phyloP scores from a whole-genome alignment of 768 basidiomycete species.

The Amanita pseudoporphyria region DNA sequence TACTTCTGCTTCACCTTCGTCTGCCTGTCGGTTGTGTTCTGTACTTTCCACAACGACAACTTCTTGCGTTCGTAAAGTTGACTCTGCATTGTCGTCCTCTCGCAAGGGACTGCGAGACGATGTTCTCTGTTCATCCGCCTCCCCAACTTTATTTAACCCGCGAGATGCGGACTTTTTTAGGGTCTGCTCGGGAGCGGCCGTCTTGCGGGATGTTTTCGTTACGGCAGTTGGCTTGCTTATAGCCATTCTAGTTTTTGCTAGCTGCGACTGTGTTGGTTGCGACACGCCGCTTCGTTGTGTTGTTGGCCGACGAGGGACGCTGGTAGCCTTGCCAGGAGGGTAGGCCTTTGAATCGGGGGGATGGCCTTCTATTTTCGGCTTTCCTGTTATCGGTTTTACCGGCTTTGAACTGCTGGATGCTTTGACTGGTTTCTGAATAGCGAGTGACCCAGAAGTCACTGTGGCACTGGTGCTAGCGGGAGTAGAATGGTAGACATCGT shows the following conservation, averaged over 20 bases:
- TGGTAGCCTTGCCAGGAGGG: background rate
- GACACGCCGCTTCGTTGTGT: conserved; percentile 12
- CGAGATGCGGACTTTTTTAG: background rate
- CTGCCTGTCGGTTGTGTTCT: background rate
- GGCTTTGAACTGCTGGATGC: background rate
- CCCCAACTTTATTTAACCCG: background rate
- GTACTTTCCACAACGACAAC: background rate
- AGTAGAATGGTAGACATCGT: background rate
- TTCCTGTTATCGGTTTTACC: background rate
- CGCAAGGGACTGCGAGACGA: background rate
- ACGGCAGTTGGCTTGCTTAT: background rate
- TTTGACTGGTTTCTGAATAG: background rate
- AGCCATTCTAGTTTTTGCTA: conserved; percentile 8
- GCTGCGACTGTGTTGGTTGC: conserved; percentile 20
- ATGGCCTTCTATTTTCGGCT: background rate
- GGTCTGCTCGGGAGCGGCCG: background rate
- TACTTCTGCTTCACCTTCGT: background rate
- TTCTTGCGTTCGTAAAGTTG: background rate
- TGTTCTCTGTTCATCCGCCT: background rate
- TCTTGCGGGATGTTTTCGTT: background rate
- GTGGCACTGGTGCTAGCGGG: background rate
- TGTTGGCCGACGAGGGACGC: conserved; percentile 5
- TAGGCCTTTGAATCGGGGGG: background rate
- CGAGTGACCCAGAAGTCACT: background rate
- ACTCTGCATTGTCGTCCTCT: too few species aligned